Evolutionary conservation across 495 filamentous ascomycete genomes (phyloP).

Genomic region (Penicillium atrosanguineum): DNA sequence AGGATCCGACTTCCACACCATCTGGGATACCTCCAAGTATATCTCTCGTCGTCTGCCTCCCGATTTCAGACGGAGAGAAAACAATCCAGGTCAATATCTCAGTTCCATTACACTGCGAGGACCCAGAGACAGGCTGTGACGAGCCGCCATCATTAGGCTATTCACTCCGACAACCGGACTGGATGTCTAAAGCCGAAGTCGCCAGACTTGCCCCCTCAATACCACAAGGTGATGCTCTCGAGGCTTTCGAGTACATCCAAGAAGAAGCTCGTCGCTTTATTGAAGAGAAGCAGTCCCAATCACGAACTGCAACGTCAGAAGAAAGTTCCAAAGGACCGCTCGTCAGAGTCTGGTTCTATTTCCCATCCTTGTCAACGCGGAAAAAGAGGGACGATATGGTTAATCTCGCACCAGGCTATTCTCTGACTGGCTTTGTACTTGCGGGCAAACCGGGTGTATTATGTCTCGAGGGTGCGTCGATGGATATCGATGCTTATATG

Average conservation of each 20-base stretch:
- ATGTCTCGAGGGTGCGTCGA: constrained; percentile 35
- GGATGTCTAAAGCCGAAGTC: constrained; percentile 43
- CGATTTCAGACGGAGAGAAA: constrained; percentile 26
- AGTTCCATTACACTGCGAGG: constrained; percentile 27
- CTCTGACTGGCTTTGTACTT: constrained; percentile 39
- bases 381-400: constrained; percentile 40
- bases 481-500: constrained; percentile 40
- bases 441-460: constrained; percentile 42
- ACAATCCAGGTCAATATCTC: constrained; percentile 36
- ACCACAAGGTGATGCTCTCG: constrained; percentile 30
- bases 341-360: constrained; percentile 43
- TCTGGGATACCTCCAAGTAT: constrained; percentile 24
- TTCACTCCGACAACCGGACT: constrained; percentile 39
- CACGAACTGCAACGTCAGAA: neutral
- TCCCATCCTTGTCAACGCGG: constrained; percentile 39
- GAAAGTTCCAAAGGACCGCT: constrained; percentile 10
- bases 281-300: constrained; percentile 18
- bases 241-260: constrained; percentile 36
- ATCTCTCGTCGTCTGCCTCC: constrained; percentile 25
- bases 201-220: constrained; percentile 25
- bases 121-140: constrained; percentile 17
- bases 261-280: constrained; percentile 23
- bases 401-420: constrained; percentile 33
- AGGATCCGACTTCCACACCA: constrained; percentile 13
- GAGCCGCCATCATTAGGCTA: constrained; percentile 28